Evolutionary conservation across 2,329 filamentous ascomycete species (phyloP).

Genomic region (Alternaria metachromatica): DNA sequence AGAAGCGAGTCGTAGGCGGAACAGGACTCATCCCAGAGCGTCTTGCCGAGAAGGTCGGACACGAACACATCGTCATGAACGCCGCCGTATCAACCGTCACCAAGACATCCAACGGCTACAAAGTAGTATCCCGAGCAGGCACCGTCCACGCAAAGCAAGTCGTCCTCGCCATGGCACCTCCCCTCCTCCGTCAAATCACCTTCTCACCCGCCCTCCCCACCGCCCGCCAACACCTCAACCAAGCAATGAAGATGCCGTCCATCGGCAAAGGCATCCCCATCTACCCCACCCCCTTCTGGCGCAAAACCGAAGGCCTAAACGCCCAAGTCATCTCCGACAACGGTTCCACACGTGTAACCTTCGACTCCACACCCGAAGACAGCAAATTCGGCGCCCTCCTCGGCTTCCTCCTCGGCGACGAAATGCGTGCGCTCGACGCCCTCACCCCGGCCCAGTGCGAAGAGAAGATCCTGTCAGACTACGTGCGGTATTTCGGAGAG

Average conservation of each 20-base stretch:
- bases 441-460: constrained; percentile 1
- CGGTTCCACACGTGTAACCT: constrained; percentile 19
- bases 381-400: constrained; percentile 27
- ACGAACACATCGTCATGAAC: constrained; percentile 22
- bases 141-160: constrained; percentile 52
- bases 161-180: constrained; percentile 58
- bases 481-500: constrained; percentile 21
- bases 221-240: constrained; percentile 47
- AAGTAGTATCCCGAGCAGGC: constrained; percentile 19
- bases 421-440: constrained; percentile 23
- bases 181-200: constrained; percentile 53
- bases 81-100: constrained; percentile 22
- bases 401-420: constrained; percentile 31
- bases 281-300: constrained; percentile 58
- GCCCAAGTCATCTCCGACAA: constrained; percentile 44
- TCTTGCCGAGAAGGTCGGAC: constrained; percentile 22
- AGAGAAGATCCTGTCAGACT: constrained; percentile 14
- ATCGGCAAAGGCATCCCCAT: constrained; percentile 61
- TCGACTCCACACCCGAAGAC: constrained; percentile 26
- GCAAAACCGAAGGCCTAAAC: constrained; percentile 47
- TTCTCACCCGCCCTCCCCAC: constrained; percentile 58
- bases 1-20: constrained; percentile 28
- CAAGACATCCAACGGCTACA: constrained; percentile 17
- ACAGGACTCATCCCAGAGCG: constrained; percentile 27
- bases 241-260: constrained; percentile 53